Conservation (phyloP, 1,284 basidiomycete species). For the Leucoagaricus sp. region DNA sequence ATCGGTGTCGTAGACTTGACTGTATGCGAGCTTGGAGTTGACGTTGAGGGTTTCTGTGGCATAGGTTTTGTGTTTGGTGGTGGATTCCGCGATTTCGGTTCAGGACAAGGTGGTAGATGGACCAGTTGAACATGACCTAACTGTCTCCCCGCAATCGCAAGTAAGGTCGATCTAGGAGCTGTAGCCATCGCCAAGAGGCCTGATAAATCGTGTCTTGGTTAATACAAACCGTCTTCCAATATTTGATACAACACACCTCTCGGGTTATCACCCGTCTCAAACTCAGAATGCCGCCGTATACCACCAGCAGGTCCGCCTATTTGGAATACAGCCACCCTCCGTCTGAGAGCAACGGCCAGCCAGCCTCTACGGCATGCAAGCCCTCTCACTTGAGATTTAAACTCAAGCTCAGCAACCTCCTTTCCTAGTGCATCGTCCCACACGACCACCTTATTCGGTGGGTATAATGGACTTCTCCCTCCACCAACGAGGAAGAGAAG, state of each 20-base stretch:
- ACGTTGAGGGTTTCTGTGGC: conserved; percentile 31
- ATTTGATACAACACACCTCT: conserved; percentile 60
- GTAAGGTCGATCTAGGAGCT: conserved; percentile 73
- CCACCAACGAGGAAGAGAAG: conserved; percentile 90
- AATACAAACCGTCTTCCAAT: too few species aligned
- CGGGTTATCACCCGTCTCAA: conserved; percentile 89
- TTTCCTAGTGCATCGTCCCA: conserved; percentile 81
- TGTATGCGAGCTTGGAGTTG: conserved; percentile 49
- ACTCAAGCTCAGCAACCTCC: conserved; percentile 90
- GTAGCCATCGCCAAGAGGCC: conserved; percentile 86
- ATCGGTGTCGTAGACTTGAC: conserved; percentile 75
- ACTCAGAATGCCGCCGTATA: conserved; percentile 67
- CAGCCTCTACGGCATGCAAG: conserved; percentile 79
- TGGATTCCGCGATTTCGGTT: conserved; percentile 50
- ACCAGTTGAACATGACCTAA: conserved; percentile 90
- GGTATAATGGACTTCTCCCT: conserved; percentile 87
- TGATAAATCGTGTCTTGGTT: conserved; percentile 35
- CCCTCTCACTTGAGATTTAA: conserved; percentile 84
- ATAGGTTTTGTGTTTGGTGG: conserved; percentile 32
- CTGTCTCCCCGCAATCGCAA: conserved; percentile 88
- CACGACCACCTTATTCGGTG: conserved; percentile 91
- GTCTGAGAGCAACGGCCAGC: conserved; percentile 81
- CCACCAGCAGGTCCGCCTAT: conserved; percentile 49
- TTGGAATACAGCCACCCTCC: conserved; percentile 81
- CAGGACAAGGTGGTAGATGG: conserved; percentile 78